A percentile compares a stretch with the other conserved stretches of the same genome.
Evolutionary conservation across 441 rosid species (phyloP).

Genomic region (Populus trichocarpa): DNA sequence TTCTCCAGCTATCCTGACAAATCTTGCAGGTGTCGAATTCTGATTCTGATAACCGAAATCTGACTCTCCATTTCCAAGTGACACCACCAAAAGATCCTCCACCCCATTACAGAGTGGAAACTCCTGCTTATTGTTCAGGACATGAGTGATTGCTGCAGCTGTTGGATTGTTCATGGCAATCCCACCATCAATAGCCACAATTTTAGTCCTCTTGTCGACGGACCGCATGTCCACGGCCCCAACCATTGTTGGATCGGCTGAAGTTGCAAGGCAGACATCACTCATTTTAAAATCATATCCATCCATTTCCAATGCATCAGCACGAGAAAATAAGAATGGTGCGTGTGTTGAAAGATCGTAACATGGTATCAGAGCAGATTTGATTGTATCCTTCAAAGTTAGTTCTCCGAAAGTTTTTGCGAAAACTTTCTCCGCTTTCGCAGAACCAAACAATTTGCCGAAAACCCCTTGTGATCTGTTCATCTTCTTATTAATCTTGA

Average conservation of each 20-base stretch:
- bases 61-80: conserved; percentile 83
- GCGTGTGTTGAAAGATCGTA: conserved; percentile 71
- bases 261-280: conserved; percentile 75
- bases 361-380: conserved; percentile 76
- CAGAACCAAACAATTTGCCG: conserved; percentile 38
- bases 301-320: conserved; percentile 82
- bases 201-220: conserved; percentile 56
- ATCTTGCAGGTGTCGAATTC: conserved; percentile 19
- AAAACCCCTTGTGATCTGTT: conserved; percentile 24
- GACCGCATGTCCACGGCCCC: conserved; percentile 58
- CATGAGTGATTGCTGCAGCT: conserved; percentile 89
- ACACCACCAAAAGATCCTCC: conserved; percentile 71
- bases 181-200: conserved; percentile 68
- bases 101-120: conserved; percentile 70
- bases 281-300: conserved; percentile 75
- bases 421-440: conserved; percentile 40
- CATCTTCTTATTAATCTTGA: conserved; percentile 27
- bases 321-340: conserved; percentile 83
- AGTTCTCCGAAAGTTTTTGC: conserved; percentile 47
- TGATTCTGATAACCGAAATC: conserved; percentile 23
- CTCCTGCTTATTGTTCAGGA: conserved; percentile 78
- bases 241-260: conserved; percentile 45
- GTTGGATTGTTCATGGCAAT: conserved; percentile 88
- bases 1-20: conserved; percentile 48
- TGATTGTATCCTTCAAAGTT: conserved; percentile 68